These are phyloP conservation scores for Trichoderma koningii DNA, from an alignment of 2,329 filamentous ascomycete genomes.

Conservation along the genomic window DNA sequence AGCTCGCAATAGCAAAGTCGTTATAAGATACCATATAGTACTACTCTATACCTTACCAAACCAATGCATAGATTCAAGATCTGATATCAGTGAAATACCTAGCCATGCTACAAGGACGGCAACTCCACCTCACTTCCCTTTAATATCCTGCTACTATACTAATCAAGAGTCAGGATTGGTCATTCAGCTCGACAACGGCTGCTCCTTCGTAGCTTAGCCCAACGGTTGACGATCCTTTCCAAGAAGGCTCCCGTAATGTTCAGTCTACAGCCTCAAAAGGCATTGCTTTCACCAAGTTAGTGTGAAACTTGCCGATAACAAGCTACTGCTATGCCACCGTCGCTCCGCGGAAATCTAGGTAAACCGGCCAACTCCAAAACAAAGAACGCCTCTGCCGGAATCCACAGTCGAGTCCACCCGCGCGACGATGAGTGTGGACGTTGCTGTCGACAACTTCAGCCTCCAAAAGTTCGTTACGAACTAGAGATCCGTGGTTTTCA, in stretches of 20 bases:
- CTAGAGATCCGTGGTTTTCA: neutral
- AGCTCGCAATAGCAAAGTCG: conserved; percentile 2
- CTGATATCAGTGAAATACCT: neutral
- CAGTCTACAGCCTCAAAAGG: neutral
- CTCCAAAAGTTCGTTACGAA: neutral
- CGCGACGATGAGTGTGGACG: neutral
- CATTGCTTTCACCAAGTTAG: neutral
- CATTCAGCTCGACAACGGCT: neutral
- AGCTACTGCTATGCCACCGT: neutral
- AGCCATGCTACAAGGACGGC: neutral
- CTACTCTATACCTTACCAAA: neutral
- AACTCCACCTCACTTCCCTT: neutral
- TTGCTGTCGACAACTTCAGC: neutral
- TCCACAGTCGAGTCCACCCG: conserved; percentile 4
- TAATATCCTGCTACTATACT: neutral
- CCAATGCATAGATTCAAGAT: neutral
- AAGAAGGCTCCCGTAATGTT: neutral
- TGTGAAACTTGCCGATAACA: neutral
- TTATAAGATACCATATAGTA: neutral
- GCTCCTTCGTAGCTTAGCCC: neutral
- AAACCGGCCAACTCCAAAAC: neutral
- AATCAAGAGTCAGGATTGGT: neutral
- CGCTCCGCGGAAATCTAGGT: neutral
- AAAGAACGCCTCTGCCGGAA: neutral
- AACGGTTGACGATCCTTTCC: neutral